A percentile compares a stretch with the other conserved stretches of the same genome.
Evolutionary conservation across 1,284 basidiomycete genomes (phyloP).

Genomic region (Testicularia cyperi): DNA sequence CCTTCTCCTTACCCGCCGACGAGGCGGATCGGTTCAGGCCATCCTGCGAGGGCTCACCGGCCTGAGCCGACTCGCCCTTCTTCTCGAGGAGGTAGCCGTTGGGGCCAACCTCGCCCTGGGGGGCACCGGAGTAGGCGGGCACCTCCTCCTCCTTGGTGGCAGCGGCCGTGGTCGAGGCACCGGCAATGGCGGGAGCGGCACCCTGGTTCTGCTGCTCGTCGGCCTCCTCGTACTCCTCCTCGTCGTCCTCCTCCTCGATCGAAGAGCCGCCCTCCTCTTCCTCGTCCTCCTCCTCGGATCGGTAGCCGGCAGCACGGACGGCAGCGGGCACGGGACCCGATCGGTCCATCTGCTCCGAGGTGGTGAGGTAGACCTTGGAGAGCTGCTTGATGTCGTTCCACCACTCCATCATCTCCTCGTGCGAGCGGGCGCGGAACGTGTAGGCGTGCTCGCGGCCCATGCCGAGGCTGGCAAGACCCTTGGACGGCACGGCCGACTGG

Average conservation of each 20-base stretch:
- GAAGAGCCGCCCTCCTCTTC: constrained; percentile 72
- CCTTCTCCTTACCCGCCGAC: constrained; percentile 44
- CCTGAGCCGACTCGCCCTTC: constrained; percentile 44
- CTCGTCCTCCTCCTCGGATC: constrained; percentile 65
- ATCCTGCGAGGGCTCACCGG: constrained; percentile 50
- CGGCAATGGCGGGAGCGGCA: constrained; percentile 46
- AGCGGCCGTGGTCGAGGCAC: constrained; percentile 36
- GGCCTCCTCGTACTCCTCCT: constrained; percentile 63
- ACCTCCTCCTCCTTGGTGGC: constrained; percentile 53
- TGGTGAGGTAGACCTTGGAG: constrained; percentile 90
- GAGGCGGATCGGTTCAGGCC: constrained; percentile 34
- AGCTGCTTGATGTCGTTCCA: constrained; percentile 99
- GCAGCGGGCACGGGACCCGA: constrained; percentile 90
- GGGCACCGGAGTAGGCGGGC: constrained; percentile 58
- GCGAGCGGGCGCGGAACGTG: constrained; percentile 84
- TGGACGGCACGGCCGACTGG: constrained; percentile 68
- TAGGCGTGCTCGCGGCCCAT: constrained; percentile 69
- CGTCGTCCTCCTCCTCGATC: constrained; percentile 73
- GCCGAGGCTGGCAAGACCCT: constrained; percentile 65
- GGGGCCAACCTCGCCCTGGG: constrained; percentile 62
- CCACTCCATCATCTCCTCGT: constrained; percentile 99
- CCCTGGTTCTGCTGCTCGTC: constrained; percentile 33
- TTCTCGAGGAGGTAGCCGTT: constrained; percentile 72
- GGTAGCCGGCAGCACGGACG: constrained; percentile 82
- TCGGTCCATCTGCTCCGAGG: constrained; percentile 89